Percentiles rank a stretch among this genome's conserved stretches.
Evolutionary conservation across 306 rosid genomes (phyloP).

Genomic region (Ormosia semicastrata): DNA sequence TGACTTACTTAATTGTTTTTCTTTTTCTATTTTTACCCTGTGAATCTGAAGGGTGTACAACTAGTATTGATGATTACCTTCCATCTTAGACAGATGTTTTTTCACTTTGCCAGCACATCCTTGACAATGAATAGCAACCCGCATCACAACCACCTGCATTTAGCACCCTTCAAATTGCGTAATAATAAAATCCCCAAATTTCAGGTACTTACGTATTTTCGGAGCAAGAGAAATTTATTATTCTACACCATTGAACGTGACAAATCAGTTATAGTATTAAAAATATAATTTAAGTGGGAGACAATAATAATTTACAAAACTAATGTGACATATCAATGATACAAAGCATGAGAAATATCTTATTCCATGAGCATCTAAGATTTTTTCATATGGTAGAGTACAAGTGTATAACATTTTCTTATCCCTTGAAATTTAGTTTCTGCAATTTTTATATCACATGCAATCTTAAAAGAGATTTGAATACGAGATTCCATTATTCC

Average conservation of each 20-base stretch:
- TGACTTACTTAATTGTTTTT: neutral
- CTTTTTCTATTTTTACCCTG: neutral
- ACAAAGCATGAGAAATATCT: too few species aligned
- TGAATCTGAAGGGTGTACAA: neutral
- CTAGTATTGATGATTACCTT: slow-evolving; percentile 26
- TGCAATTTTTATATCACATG: slow-evolving; percentile 9
- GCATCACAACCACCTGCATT: slow-evolving; percentile 87
- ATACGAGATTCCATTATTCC: slow-evolving; percentile 27
- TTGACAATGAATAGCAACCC: slow-evolving; percentile 90
- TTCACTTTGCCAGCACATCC: slow-evolving; percentile 94
- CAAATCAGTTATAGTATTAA: too few species aligned
- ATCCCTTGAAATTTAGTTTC: neutral
- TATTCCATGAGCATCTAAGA: too few species aligned
- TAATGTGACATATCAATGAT: too few species aligned
- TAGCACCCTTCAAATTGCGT: slow-evolving; percentile 21
- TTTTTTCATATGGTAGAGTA: neutral
- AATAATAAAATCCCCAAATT: neutral
- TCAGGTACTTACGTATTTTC: too few species aligned
- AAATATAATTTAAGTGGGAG: too few species aligned
- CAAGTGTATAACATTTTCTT: neutral
- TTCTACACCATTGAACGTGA: too few species aligned
- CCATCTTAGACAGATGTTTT: slow-evolving; percentile 84
- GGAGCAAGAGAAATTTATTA: too few species aligned
- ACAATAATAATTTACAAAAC: too few species aligned
- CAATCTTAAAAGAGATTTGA: slow-evolving; percentile 12